Base-by-base conservation (phyloP, 257 asterid genomes). In the Leptodermis oblonga region DNA sequence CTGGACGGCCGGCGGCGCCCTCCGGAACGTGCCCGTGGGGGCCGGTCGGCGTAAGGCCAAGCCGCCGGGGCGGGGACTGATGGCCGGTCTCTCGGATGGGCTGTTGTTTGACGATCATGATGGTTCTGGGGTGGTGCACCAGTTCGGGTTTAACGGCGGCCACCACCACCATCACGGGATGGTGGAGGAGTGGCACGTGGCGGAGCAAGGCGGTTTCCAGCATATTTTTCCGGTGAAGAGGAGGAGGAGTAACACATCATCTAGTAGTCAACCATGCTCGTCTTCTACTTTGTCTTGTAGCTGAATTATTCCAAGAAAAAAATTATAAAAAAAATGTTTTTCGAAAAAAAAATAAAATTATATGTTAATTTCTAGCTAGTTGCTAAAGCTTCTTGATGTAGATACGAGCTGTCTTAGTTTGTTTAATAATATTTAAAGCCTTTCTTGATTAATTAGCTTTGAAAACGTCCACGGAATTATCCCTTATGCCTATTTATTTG, bases 1-100 rank as follows among this genome's bases (percentile, higher is more conserved):
- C 74, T 90, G 97, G 97, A 90, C 97, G 17, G 97, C 95, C 69
- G 95, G 97, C 8, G 97, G 97, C 0, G 89, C 91, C 63, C 88
- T 90, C 28, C 82, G 97, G 39, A 87, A 87, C 70, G 97, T 90
- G 10, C 97, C 93, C 46, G 81, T 90, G 41, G 97, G 97, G 33
- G 97, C 97, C 52, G 95, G 97, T 45, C 90, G 95, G 67, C 89
- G 97, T 31, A 90, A 90, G 51, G 69, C 84, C 56, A 90, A 86
- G 83, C 96, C 86, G 0, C 87, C 83, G 4, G 77, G 82, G 62
- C 84, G 70, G 7, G 84, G 76, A 15, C 64, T 74, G 36, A 58
- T 74, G 67, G 68, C 82, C 26, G 80, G 82, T 14, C 51, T 81
- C 26, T 76, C 90, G 3, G 95, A 86, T 15, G 84, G 79, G 15